These are phyloP conservation scores for Malus asiatica DNA, from an alignment of 306 rosid genomes.

Conservation along the genomic window DNA sequence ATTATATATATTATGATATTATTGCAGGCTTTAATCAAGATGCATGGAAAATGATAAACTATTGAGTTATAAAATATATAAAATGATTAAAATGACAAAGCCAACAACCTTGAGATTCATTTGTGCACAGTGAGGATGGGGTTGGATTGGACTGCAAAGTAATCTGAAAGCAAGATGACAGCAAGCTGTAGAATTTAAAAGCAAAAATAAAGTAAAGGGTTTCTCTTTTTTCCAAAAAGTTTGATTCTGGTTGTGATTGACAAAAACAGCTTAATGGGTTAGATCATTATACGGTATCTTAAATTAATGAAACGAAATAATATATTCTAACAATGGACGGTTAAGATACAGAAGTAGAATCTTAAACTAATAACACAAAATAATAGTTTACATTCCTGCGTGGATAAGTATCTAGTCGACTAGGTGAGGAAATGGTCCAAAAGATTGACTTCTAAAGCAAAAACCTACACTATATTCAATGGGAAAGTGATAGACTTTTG, in stretches of 20 bases:
- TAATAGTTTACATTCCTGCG: too few relatives aligned
- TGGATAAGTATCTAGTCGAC: too few relatives aligned
- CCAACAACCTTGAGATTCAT: neutral
- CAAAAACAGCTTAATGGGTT: rapidly evolving
- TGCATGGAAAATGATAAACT: neutral
- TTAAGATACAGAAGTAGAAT: too few relatives aligned
- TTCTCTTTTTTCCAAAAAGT: neutral
- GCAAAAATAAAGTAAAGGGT: neutral
- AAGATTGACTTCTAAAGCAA: neutral
- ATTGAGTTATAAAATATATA: neutral
- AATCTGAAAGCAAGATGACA: neutral
- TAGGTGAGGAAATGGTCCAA: neutral
- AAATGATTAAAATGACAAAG: neutral
- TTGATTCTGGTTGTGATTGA: neutral
- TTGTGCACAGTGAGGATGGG: neutral
- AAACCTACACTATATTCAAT: neutral
- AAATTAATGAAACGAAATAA: too few relatives aligned
- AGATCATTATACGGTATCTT: rapidly evolving
- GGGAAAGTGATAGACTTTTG: too few relatives aligned
- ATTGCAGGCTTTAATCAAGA: neutral
- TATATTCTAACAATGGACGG: too few relatives aligned
- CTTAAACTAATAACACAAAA: too few relatives aligned
- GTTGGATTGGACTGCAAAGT: neutral
- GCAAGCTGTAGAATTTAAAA: neutral
- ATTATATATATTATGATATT: neutral